Base-by-base conservation (phyloP, 805 yeast genomes). In the Sugiyamaella chiloensis region DNA sequence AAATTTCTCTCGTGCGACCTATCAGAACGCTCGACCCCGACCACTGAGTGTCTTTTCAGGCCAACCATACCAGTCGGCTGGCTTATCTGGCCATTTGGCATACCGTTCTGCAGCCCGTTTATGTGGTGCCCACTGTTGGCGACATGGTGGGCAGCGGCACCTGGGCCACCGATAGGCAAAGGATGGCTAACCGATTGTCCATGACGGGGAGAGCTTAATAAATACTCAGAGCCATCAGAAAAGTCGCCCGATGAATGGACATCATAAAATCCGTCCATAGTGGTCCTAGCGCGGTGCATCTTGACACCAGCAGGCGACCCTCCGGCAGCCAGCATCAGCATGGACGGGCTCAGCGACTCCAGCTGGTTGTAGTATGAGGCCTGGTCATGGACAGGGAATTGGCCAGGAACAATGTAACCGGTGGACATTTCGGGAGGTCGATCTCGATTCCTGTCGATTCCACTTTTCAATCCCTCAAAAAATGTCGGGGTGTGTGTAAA, bases 301-400 rank as follows among this genome's bases (percentile, higher is more conserved):
- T 34, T 24, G 34, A 26, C 23, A 16, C 42, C 23, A 26, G 16
- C 23, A 24, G 42, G 32, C n/a, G 42, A 26, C 5, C 20, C 20
- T 8, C 12, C 2, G 39, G 21, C 39, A 12, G 36, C 30, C 26
- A 42, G 24, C 45, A 42, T 17, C 26, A 42, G 36, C 45, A 42
- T 42, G 7, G 45, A 42, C 26, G 45, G 45, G 23, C 23, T 29
- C 16, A 42, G 45, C 5, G 39, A 11, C 19, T 42, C 45, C n/a
- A 42, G 24, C 26, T 42, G 36, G 17, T 42, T 27, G 29, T 24
- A 17, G 36, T 42, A 34, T 12, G 14, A 34, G 7, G 19, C 21
- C 37, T 19, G 37, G 37, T 34, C 37, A 19, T 34, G 37, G 37
- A 16, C 37, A 19, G 21, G 3, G 3, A 34, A 19, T 8, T 34